Conservation (phyloP, 139 green algal genomes). For the Coelastrella sp. region DNA sequence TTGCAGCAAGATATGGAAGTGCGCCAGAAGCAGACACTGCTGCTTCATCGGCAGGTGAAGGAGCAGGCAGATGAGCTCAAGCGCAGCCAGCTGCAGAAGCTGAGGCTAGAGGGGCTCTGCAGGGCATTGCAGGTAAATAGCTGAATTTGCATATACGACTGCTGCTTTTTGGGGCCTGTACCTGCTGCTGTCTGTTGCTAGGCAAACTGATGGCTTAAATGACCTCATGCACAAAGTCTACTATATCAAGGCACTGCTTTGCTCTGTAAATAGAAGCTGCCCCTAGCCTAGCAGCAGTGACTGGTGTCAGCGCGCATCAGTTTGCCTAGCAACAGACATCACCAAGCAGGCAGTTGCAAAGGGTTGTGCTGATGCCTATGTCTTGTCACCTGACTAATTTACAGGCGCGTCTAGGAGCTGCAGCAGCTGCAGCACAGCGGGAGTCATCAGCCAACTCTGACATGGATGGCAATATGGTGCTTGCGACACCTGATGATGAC, state of each 20-base stretch:
- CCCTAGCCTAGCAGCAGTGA: no score
- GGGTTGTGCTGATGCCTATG: no score
- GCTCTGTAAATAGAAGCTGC: no score
- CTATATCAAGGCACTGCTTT: no score
- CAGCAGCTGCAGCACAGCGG: neutral
- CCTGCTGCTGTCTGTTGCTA: neutral
- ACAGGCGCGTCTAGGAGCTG: neutral
- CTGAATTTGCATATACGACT: neutral
- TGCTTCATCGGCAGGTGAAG: neutral
- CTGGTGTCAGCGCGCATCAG: no score
- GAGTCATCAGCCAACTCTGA: neutral
- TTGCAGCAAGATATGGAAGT: constrained; percentile 3
- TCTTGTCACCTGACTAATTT: no score
- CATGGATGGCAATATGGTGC: no score
- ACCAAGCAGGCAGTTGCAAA: no score
- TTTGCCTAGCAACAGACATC: no score
- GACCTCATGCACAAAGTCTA: no score
- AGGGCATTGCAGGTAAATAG: constrained; percentile 11
- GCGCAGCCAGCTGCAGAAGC: constrained; percentile 19
- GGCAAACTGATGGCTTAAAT: no score
- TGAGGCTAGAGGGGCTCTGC: constrained; percentile 31
- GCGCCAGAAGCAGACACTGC: neutral
- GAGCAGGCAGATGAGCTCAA: constrained; percentile 15
- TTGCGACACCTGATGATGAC: neutral
- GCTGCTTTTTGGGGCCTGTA: neutral